A percentile compares a stretch with the other conserved stretches of the same genome.
These are phyloP conservation scores for Blastobotrys elegans DNA, from an alignment of 1,139 yeast species.

Conservation along the genomic window DNA sequence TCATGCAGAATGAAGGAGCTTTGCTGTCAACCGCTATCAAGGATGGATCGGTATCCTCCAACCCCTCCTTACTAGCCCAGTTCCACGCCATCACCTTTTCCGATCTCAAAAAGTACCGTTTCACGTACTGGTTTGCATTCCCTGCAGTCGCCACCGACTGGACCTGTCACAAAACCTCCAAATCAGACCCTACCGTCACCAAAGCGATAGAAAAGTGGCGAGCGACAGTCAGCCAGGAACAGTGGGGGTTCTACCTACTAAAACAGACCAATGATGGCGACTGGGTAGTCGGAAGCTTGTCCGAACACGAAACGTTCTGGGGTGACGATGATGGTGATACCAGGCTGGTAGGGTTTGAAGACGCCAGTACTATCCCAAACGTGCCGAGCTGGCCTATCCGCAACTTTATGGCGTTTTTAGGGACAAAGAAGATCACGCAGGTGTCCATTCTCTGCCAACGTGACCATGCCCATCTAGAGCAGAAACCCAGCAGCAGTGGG, in stretches of 20 bases:
- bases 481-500: constrained; percentile 17
- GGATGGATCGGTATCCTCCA: constrained; percentile 32
- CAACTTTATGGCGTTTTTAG: constrained; percentile 59
- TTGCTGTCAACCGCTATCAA: constrained; percentile 30
- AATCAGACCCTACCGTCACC: constrained; percentile 12
- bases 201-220: constrained; percentile 23
- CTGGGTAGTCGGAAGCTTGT: constrained; percentile 30
- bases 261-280: constrained; percentile 14
- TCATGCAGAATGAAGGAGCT: constrained; percentile 47
- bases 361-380: constrained; percentile 47
- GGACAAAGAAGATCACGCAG: constrained; percentile 34
- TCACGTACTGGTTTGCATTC: constrained; percentile 84
- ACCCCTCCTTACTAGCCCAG: constrained; percentile 41
- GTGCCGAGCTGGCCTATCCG: constrained; percentile 60
- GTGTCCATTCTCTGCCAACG: constrained; percentile 40
- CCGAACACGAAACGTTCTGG: constrained; percentile 21
- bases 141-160: constrained; percentile 47
- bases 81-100: constrained; percentile 70
- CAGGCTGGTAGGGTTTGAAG: constrained; percentile 49
- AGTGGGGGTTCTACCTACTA: constrained; percentile 33
- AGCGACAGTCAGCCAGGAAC: constrained; percentile 10
- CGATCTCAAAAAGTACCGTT: constrained; percentile 82
- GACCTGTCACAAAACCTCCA: constrained; percentile 4
- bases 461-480: constrained; percentile 19
- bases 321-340: constrained; percentile 10